Percentiles rank a stretch among this genome's conserved stretches.
Conservation (phyloP, 163 green algal genomes). For the Scenedesmus sp. region DNA sequence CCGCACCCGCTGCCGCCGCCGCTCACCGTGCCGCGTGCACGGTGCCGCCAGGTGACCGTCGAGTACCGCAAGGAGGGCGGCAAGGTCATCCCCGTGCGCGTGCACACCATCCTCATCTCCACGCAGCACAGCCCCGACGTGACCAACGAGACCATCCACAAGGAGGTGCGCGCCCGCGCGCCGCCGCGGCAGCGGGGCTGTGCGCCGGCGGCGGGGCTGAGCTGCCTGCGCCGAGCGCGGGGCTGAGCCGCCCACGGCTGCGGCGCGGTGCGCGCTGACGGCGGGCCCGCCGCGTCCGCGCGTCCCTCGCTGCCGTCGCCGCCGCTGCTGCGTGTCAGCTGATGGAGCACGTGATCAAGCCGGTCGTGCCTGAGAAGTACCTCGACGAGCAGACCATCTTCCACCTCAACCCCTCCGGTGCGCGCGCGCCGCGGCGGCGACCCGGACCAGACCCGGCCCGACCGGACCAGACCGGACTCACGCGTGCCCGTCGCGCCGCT, state of each 20-base stretch:
- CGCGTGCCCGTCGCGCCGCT: too few species aligned
- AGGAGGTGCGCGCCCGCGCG: too few species aligned
- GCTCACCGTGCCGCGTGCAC: constrained; percentile 5
- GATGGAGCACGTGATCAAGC: constrained; percentile 94
- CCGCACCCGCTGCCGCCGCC: background rate
- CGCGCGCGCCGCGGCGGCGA: background rate
- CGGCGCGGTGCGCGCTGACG: too few species aligned
- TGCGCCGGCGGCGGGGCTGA: too few species aligned
- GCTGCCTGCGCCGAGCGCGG: too few species aligned
- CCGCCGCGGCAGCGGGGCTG: too few species aligned
- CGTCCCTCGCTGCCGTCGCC: too few species aligned
- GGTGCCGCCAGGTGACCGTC: constrained; percentile 82
- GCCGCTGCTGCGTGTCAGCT: too few species aligned
- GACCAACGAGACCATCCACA: constrained; percentile 97
- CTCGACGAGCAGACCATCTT: constrained; percentile 99
- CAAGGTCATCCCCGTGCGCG: constrained; percentile 89
- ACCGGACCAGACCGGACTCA: too few species aligned
- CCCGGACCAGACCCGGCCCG: too few species aligned
- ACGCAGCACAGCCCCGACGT: constrained; percentile 97
- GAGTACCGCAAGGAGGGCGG: constrained; percentile 98
- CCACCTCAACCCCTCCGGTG: constrained; percentile 97
- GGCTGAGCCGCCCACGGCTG: too few species aligned
- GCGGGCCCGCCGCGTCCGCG: too few species aligned
- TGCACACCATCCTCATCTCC: constrained; percentile 99
- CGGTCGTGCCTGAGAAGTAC: constrained; percentile 93